phyloP scores from a whole-genome alignment of 495 filamentous ascomycete species.

The Aspergillus sparsus region DNA sequence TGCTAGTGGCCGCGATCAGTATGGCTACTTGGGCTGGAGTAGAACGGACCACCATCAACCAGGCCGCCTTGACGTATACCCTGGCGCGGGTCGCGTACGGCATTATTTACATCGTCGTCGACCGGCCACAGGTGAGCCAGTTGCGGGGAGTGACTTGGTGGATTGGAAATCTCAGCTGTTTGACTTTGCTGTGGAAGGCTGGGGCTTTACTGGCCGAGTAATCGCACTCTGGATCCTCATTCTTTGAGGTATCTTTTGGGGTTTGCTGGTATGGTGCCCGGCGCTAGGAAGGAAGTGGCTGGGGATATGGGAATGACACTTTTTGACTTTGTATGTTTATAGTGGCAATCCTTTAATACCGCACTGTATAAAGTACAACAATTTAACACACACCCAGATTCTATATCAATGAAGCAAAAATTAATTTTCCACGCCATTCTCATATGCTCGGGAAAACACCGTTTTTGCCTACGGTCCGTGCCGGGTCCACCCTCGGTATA shows the following conservation, averaged over 20 bases:
- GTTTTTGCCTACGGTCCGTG: background rate
- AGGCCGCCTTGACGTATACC: constrained; percentile 30
- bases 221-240: no score
- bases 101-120: constrained; percentile 29
- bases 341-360: no score
- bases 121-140: constrained; percentile 21
- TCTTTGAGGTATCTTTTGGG: no score
- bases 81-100: constrained; percentile 27
- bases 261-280: no score
- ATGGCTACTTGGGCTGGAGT: constrained; percentile 31
- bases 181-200: constrained; percentile 29
- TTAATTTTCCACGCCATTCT: background rate
- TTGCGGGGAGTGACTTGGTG: constrained; percentile 30
- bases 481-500: background rate
- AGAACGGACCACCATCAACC: constrained; percentile 23
- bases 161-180: constrained; percentile 35
- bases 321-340: no score
- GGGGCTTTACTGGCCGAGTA: background rate
- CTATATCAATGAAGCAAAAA: no score
- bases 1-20: constrained; percentile 27
- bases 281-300: no score
- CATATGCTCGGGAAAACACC: background rate
- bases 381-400: no score
- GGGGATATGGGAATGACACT: no score
- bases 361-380: no score